phyloP scores from a whole-genome alignment of 192 early-diverging fungal genomes.

The Coemansia erecta region DNA sequence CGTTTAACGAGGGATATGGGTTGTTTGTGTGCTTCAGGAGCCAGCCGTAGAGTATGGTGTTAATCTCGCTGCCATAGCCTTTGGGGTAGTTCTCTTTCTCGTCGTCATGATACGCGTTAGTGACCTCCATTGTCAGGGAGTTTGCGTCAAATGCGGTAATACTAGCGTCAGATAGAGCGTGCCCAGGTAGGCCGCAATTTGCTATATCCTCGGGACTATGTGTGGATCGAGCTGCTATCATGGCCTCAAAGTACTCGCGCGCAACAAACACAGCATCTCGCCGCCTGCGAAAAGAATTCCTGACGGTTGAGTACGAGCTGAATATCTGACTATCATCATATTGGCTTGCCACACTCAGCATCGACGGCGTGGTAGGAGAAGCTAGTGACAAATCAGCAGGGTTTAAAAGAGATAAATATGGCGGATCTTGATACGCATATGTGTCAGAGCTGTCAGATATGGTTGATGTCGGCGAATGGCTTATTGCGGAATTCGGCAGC shows the following conservation, averaged over 20 bases:
- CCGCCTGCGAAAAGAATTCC: not conserved
- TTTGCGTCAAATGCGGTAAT: not conserved
- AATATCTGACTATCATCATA: not conserved
- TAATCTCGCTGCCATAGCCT: constrained; percentile 19
- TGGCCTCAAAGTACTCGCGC: constrained; percentile 3
- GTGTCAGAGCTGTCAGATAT: too few relatives aligned
- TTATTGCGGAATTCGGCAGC: too few relatives aligned
- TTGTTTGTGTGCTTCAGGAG: constrained; percentile 11
- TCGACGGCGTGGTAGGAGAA: too few relatives aligned
- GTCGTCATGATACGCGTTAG: not conserved
- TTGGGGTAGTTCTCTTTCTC: constrained; percentile 1
- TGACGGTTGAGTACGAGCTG: not conserved
- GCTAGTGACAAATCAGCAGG: too few relatives aligned
- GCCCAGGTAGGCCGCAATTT: too few relatives aligned
- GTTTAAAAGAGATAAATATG: too few relatives aligned
- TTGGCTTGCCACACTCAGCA: not conserved
- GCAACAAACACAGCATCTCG: constrained; percentile 2
- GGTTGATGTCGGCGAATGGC: too few relatives aligned
- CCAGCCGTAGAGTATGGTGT: constrained; percentile 30
- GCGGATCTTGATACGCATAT: too few relatives aligned
- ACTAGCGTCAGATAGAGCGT: not conserved
- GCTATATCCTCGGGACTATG: too few relatives aligned
- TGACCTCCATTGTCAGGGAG: too few relatives aligned
- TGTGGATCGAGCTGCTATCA: too few relatives aligned
- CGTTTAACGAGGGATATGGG: constrained; percentile 29